Base-by-base conservation (phyloP, 768 basidiomycete species). In the Tephrocybe rancida region DNA sequence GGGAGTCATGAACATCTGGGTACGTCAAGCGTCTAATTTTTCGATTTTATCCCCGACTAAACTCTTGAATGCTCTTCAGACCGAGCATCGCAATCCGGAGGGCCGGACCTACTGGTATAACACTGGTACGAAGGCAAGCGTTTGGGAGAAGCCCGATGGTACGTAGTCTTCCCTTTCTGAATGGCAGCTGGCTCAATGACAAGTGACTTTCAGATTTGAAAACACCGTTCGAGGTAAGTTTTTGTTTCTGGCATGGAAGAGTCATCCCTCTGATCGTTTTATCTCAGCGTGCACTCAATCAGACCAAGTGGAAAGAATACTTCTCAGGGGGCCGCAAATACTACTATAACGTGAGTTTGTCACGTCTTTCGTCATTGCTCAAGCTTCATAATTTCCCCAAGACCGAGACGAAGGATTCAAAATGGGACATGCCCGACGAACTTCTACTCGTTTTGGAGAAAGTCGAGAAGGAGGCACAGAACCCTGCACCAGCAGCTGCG, bases 81-180 rank as follows among this genome's bases (percentile, higher is more conserved):
- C 92, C 2, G 95, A 96, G 66, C 92, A 97, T 72, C 86, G 90
- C 29, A 96, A 95, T 72, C 87, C 92, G 1, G 96, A 97, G 66
- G 95, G 95, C n/a, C 80, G 94, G n/a, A 93, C 92, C 0, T 98
- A 98, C 65, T 98, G 95, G 95, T 95, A 94, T 72, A 95, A 97
- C 67, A 86, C 92, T 0, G 80, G 77, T 9, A 91, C 89, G 3
- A 85, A 88, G 63, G 90, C 92, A 62, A 96, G 94, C 65, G 93
- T 95, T 48, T 98, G 95, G 96, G 95, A 98, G 73, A 99, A 98
- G 68, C 97, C 97, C 55, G 92, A 95, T 68, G 91, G 90, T 90
- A 61, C 25, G 63, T 61, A n/a, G 80, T 63, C 45, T 18, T 42
- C n/a, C 14, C 27, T n/a, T 48, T 35, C 34, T 34, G 21, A 44